A percentile compares a stretch with the other conserved stretches of the same genome.
Evolutionary conservation across 2,329 filamentous ascomycete genomes (phyloP).

Genomic region (Ceratocystiopsis brevicomis): DNA sequence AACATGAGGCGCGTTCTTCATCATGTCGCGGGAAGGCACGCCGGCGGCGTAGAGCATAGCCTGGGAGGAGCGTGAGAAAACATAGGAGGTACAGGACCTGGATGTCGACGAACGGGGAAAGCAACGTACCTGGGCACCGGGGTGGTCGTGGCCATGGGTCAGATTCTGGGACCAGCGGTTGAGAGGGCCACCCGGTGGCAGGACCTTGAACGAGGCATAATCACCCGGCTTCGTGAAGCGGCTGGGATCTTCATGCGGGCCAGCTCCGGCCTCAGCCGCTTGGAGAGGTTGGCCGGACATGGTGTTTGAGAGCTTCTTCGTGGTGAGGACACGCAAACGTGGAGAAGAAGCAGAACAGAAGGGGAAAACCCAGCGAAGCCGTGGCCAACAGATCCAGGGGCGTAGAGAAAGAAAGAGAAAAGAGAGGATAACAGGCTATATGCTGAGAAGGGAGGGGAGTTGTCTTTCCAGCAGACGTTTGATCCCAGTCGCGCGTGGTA

Average conservation of each 20-base stretch:
- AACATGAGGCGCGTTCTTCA: conserved; percentile 82
- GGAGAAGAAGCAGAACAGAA: no score
- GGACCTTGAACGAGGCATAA: conserved; percentile 32
- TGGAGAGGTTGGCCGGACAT: no score
- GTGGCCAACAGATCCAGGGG: no score
- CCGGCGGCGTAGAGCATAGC: conserved; percentile 93
- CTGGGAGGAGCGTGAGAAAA: conserved; percentile 20
- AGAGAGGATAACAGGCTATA: no score
- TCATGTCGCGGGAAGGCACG: conserved; percentile 61
- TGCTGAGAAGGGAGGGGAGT: no score
- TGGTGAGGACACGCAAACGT: neutral
- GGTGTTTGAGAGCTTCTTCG: no score
- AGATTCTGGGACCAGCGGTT: conserved; percentile 76
- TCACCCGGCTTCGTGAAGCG: conserved; percentile 26
- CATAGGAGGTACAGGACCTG: no score
- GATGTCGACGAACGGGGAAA: neutral
- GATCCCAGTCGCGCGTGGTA: no score
- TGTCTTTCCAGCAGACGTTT: no score
- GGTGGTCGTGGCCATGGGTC: conserved; percentile 75
- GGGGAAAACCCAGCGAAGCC: no score
- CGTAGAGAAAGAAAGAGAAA: no score
- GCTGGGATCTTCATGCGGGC: neutral
- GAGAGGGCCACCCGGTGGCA: conserved; percentile 36
- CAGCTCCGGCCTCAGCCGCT: neutral
- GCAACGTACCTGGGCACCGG: conserved; percentile 57